These are phyloP conservation scores for Paraphaeosphaeria minitans DNA, from an alignment of 2,329 filamentous ascomycete genomes.

Conservation along the genomic window DNA sequence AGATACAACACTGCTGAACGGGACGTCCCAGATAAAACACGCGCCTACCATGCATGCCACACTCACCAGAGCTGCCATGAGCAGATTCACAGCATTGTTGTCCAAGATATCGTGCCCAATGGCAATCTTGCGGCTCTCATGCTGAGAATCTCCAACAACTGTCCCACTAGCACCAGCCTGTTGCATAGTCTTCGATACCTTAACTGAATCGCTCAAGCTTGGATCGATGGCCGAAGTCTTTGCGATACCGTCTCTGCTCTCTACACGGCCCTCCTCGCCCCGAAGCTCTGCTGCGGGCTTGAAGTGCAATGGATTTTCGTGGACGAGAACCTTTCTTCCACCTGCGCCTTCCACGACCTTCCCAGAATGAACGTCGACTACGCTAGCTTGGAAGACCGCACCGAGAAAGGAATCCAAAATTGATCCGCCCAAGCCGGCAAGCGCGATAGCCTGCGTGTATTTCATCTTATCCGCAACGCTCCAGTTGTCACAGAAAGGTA, in stretches of 20 bases:
- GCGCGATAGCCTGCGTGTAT: conserved; percentile 62
- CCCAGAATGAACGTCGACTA: conserved; percentile 80
- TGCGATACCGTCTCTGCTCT: conserved; percentile 45
- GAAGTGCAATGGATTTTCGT: conserved; percentile 34
- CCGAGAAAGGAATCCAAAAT: conserved; percentile 87
- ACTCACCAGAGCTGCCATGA: conserved; percentile 87
- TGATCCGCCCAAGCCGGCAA: conserved; percentile 79
- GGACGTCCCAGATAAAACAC: conserved; percentile 38
- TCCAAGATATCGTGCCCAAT: conserved; percentile 76
- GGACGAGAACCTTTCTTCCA: conserved; percentile 61
- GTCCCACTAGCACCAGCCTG: conserved; percentile 32
- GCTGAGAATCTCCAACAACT: conserved; percentile 42
- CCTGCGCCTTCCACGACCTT: conserved; percentile 89
- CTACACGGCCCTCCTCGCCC: conserved; percentile 49
- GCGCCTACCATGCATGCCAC: conserved; percentile 70
- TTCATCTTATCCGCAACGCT: conserved; percentile 25
- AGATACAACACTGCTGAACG: conserved; percentile 31
- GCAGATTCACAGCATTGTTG: conserved; percentile 93
- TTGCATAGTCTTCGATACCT: conserved; percentile 40
- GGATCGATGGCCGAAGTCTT: conserved; percentile 33
- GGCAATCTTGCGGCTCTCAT: conserved; percentile 61
- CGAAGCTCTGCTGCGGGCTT: conserved; percentile 38
- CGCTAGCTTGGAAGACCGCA: conserved; percentile 81
- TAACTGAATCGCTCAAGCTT: conserved; percentile 16
- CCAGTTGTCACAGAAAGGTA: conserved; percentile 68